Base-by-base conservation (phyloP, 352 stramenopile genomes). In the Globisporangium acanthophoron region DNA sequence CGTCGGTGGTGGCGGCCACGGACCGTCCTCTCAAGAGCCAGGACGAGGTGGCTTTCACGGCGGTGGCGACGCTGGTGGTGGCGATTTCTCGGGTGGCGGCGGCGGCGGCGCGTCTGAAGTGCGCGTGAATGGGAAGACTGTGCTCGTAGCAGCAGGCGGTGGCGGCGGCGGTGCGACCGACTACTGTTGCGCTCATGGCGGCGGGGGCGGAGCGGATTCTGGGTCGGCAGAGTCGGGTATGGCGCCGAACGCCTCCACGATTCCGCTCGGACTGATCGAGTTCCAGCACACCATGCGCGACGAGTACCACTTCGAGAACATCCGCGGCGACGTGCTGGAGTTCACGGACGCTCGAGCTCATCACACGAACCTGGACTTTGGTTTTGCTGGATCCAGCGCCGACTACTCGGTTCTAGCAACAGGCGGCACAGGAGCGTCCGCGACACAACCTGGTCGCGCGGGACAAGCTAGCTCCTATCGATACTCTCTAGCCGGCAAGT, bases 151-250 rank as follows among this genome's bases (percentile, higher is more conserved):
- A 9, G 82, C 63, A 48, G 87, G 85, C 6, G 87, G 87, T 1
- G 85, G 78, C 3, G 87, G 87, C 7, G 87, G 76, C 9, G 87
- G 85, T 1, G 74, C 78, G 5, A 79, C 77, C 0, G 78, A 91
- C 60, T 88, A 85, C 49, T 94, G 87, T 46, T 96, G 87, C 66
- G 72, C 83, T 0, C 74, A 89, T 49, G 87, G 86, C 1, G 85
- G 69, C 3, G 85, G 76, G 12, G 80, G 84, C 31, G 80, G 69
- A 29, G 49, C n/a, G 3, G 63, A 65, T 16, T 20, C 48, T 0
- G 52, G 41, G 27, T 7, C 39, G 12, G 82, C 76, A 12, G 74
- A 85, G 56, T 52, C 64, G 33, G 81, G 85, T 5, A 59, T 73
- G 12, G 66, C 63, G 6, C 70, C 80, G 21, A 64, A 62, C 13